Conservation (phyloP, 2,329 filamentous ascomycete genomes). For the Hypoxylon sp. region DNA sequence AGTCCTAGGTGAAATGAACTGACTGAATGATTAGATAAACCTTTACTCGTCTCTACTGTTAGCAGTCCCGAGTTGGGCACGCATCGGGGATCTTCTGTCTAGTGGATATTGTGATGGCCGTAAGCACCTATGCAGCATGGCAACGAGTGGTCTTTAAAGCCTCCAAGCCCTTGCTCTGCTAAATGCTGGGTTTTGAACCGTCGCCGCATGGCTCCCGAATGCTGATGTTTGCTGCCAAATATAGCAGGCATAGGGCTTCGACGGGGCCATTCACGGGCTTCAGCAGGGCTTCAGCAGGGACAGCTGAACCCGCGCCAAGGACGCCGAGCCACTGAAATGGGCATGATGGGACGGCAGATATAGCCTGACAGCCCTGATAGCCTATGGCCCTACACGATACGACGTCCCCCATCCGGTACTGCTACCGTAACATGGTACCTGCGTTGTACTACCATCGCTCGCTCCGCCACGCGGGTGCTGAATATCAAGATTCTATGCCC, state of each 20-base stretch:
- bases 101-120: too few relatives aligned
- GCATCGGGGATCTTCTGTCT: too few relatives aligned
- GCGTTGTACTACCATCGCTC: background rate
- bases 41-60: too few relatives aligned
- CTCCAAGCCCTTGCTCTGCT: too few relatives aligned
- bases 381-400: slow-evolving; percentile 3
- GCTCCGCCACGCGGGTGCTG: slow-evolving; percentile 11
- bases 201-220: too few relatives aligned
- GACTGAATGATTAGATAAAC: too few relatives aligned
- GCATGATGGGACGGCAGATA: background rate
- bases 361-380: too few relatives aligned
- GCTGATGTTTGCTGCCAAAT: slow-evolving; percentile 7
- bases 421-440: slow-evolving; percentile 2
- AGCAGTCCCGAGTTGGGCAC: too few relatives aligned
- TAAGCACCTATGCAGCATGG: too few relatives aligned
- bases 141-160: too few relatives aligned
- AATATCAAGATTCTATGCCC: slow-evolving; percentile 15
- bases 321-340: slow-evolving; percentile 6
- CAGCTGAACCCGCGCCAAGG: slow-evolving; percentile 23
- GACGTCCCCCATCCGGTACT: background rate
- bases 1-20: too few relatives aligned
- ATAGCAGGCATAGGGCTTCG: background rate
- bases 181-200: too few relatives aligned
- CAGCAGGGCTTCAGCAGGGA: background rate
- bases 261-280: background rate